Percentiles rank a stretch among this genome's conserved stretches.
Evolutionary conservation across 2,329 filamentous ascomycete species (phyloP).

Genomic region (Aspergillus cejpii): DNA sequence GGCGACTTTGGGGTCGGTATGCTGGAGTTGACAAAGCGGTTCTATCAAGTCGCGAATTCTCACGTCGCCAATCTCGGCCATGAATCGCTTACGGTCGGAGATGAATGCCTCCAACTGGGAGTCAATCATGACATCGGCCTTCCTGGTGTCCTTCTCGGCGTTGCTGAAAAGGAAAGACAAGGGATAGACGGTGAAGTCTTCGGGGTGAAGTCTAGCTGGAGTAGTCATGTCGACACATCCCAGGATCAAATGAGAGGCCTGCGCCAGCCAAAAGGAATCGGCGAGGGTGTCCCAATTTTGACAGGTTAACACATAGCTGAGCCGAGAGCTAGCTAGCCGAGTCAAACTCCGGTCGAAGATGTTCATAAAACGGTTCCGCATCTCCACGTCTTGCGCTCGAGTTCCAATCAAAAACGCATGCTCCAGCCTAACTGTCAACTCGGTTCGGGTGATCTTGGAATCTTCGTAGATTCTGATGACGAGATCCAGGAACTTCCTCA

Average conservation of each 20-base stretch:
- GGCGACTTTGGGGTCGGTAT: slow-evolving; percentile 72
- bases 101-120: slow-evolving; percentile 76
- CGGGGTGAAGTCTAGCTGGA: slow-evolving; percentile 67
- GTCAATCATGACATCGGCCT: slow-evolving; percentile 64
- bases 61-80: slow-evolving; percentile 74
- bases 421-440: slow-evolving; percentile 94
- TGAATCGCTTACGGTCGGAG: slow-evolving; percentile 71
- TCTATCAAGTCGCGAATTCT: slow-evolving; percentile 84
- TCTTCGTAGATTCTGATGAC: slow-evolving; percentile 98
- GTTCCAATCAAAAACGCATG: slow-evolving; percentile 97
- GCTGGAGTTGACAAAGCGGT: slow-evolving; percentile 84
- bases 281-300: slow-evolving; percentile 96
- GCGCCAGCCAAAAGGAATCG: slow-evolving; percentile 94
- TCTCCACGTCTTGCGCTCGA: slow-evolving; percentile 84
- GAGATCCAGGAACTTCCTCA: slow-evolving; percentile 88
- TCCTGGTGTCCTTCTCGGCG: slow-evolving; percentile 63
- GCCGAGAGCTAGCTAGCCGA: slow-evolving; percentile 79
- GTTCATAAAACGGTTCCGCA: slow-evolving; percentile 92
- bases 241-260: slow-evolving; percentile 87
- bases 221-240: slow-evolving; percentile 81
- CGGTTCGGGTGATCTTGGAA: slow-evolving; percentile 86
- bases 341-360: slow-evolving; percentile 95
- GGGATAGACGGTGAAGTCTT: slow-evolving; percentile 75
- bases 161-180: slow-evolving; percentile 66
- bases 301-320: slow-evolving; percentile 80